Percentiles rank a stretch among this genome's conserved stretches.
These are phyloP conservation scores for Fusarium pilosicola DNA, from an alignment of 2,329 filamentous ascomycete genomes.

Conservation along the genomic window DNA sequence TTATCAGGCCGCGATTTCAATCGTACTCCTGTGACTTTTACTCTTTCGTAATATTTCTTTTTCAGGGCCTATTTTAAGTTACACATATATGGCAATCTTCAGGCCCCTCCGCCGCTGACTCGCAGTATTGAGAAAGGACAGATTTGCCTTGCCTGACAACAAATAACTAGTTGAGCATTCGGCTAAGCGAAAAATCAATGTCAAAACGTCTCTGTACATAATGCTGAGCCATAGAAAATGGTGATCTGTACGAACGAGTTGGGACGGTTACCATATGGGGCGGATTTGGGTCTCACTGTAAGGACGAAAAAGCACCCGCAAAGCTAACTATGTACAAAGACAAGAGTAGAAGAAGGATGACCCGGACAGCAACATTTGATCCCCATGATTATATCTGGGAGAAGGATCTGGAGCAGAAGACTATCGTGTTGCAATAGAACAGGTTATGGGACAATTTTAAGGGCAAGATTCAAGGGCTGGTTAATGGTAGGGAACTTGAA, in stretches of 20 bases:
- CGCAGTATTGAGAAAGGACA: accelerated
- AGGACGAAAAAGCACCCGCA: not conserved
- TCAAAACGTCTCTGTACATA: too few species aligned
- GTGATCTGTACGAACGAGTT: not conserved
- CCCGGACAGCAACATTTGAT: accelerated
- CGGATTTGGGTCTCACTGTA: not conserved
- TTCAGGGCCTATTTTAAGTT: accelerated
- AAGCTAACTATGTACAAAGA: not conserved
- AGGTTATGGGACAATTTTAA: not conserved
- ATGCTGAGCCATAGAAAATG: too few species aligned
- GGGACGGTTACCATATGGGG: not conserved
- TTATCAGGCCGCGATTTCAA: not conserved
- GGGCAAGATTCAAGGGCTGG: accelerated
- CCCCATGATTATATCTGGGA: not conserved
- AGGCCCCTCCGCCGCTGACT: accelerated
- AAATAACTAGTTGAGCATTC: too few species aligned
- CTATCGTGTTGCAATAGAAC: not conserved
- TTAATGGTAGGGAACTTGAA: not conserved
- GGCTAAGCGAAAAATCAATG: too few species aligned
- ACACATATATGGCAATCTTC: accelerated
- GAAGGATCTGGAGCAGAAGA: not conserved
- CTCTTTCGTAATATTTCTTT: not conserved
- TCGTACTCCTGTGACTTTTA: not conserved
- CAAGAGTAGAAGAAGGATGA: not conserved
- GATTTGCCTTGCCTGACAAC: not conserved